Evolutionary conservation across 345 rosid genomes (phyloP).

Genomic region (Noccaea caerulescens): DNA sequence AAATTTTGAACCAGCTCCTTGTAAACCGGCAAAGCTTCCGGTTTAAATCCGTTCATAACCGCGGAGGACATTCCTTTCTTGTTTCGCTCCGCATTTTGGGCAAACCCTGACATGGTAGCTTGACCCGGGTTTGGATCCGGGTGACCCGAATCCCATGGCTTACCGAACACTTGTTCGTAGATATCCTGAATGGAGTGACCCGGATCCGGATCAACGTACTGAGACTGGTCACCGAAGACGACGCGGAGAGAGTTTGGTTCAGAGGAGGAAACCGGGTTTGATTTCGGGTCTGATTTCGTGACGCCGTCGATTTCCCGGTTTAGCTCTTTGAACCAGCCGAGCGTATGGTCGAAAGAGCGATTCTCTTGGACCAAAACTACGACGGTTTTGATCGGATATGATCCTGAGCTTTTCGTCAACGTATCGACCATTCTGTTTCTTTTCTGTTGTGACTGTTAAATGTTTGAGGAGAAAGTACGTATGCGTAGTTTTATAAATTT

Average conservation of each 20-base stretch:
- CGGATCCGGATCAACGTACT: conserved; percentile 79
- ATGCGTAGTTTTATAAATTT: neutral
- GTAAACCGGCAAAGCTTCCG: conserved; percentile 61
- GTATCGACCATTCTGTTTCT: conserved; percentile 33
- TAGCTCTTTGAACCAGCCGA: conserved; percentile 82
- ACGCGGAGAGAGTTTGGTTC: conserved; percentile 53
- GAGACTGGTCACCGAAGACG: conserved; percentile 53
- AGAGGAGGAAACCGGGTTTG: conserved; percentile 65
- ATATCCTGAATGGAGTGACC: conserved; percentile 86
- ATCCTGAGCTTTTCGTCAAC: neutral
- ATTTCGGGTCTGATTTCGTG: conserved; percentile 58
- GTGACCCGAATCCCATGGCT: conserved; percentile 56
- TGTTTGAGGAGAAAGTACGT: conserved; percentile 5
- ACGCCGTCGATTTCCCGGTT: conserved; percentile 82
- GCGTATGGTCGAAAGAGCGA: conserved; percentile 90
- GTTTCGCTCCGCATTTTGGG: conserved; percentile 59
- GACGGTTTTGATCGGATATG: conserved; percentile 76
- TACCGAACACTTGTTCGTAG: conserved; percentile 86
- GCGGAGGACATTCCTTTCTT: conserved; percentile 56
- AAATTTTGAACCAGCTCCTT: conserved; percentile 59
- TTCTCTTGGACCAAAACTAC: conserved; percentile 88
- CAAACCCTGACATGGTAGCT: conserved; percentile 66
- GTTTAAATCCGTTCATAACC: conserved; percentile 80
- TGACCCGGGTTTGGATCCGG: conserved; percentile 53
- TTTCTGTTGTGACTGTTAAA: neutral